Evolutionary conservation across 1,284 basidiomycete genomes (phyloP), one percentile per base, ranked within the genome.

Genomic region (Pseudozyma pruni): DNA sequence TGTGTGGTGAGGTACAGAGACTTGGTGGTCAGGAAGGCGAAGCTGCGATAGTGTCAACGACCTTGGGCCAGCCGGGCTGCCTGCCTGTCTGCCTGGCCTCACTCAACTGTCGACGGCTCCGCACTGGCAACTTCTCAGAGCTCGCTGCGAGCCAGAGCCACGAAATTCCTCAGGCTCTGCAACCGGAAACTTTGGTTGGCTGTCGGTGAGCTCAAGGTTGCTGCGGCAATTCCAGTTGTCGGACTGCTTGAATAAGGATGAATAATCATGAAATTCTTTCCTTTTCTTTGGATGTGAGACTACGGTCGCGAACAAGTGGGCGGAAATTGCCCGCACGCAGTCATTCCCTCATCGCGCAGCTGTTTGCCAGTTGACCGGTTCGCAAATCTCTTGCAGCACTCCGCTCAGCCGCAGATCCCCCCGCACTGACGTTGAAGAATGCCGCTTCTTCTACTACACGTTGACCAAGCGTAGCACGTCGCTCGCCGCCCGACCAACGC

Each of bases 141-240:
- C 22, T 25, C 17, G 10, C 25, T 29, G 22, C 31, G 20, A 20
- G 17, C 45, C 23, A 10, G 22, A 6, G 27, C 27, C 25, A 16
- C 22, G 29, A 40, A 23, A 23, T 32, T 49, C 16, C 20, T 13
- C 23, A 27, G 27, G 19, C 29, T 25, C 39, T 35, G 22, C 10
- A 25, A 29, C 27, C 33, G 10, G 33, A 33, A 31, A 29, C 38
- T 25, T 31, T 19, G 32, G n/a, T n/a, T 4, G 19, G 3, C 19
- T 31, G 8, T n/a, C 23, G 31, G 23, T 7, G 11, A 3, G 22
- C 17, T 34, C 39, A 23, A 49, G 38, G 33, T 27, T 69, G 66
- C 66, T 69, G 66, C 66, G 66, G 66, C 66, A 69, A 69, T 69
- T 59, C 54, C 66, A 50, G 27, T 35, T n/a, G n/a, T 23, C 17